phyloP scores from a whole-genome alignment of 1,284 basidiomycete genomes.

The Ceratobasidium papillatum region DNA sequence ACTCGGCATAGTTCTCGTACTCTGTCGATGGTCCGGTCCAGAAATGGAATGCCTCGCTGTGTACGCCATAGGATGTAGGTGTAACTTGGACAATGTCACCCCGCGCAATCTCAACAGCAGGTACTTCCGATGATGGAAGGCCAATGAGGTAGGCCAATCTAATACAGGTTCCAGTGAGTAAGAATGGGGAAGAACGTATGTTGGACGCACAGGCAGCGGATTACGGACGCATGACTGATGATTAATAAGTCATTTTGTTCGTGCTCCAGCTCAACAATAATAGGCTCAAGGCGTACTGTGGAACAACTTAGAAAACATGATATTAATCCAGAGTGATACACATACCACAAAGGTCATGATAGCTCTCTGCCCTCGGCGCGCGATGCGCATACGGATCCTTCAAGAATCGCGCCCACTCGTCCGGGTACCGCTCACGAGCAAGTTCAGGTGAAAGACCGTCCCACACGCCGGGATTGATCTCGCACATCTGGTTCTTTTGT shows the following conservation, averaged over 20 bases:
- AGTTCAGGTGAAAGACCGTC: slow-evolving; percentile 93
- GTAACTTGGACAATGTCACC: slow-evolving; percentile 91
- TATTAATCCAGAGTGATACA: slow-evolving; percentile 35
- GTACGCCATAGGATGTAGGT: slow-evolving; percentile 89
- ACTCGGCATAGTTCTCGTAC: slow-evolving; percentile 87
- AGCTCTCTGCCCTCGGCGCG: slow-evolving; percentile 92
- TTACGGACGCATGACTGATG: slow-evolving; percentile 93
- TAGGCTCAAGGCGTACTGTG: slow-evolving; percentile 78
- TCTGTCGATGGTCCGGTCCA: slow-evolving; percentile 78
- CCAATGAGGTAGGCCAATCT: slow-evolving; percentile 87
- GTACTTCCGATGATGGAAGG: slow-evolving; percentile 94
- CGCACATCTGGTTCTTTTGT: slow-evolving; percentile 94
- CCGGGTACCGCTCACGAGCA: slow-evolving; percentile 88
- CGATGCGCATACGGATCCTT: slow-evolving; percentile 94
- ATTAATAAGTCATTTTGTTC: slow-evolving; percentile 80
- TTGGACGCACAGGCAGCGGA: slow-evolving; percentile 75
- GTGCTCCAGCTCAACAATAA: slow-evolving; percentile 84
- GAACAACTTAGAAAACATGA: neutral
- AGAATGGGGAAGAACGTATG: slow-evolving; percentile 52
- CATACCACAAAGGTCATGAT: slow-evolving; percentile 84
- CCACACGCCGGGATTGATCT: slow-evolving; percentile 98
- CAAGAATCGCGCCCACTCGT: slow-evolving; percentile 92
- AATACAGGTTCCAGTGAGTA: slow-evolving; percentile 38
- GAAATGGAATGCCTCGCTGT: slow-evolving; percentile 89
- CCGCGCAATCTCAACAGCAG: slow-evolving; percentile 92